Evolutionary conservation across 176 grass and related monocot species (phyloP).

Genomic region (Bolboschoenus planiculmis): DNA sequence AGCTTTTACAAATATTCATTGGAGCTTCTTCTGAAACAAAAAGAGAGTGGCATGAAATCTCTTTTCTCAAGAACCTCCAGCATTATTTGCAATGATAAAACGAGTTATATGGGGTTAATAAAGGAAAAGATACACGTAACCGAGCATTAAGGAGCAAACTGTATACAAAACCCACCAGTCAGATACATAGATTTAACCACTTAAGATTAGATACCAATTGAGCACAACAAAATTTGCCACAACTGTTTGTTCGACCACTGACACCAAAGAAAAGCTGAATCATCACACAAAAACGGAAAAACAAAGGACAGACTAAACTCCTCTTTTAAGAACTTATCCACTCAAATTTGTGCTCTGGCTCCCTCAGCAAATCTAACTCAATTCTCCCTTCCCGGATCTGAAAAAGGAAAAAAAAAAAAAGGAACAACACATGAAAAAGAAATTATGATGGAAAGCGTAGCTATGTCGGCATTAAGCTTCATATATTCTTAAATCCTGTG

Average conservation of each 20-base stretch:
- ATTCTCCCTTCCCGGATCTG: not conserved
- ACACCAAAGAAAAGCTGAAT: not conserved
- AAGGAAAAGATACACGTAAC: not conserved
- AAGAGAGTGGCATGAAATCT: too few relatives aligned
- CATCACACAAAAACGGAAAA: not conserved
- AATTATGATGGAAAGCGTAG: not conserved
- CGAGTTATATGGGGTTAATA: too few relatives aligned
- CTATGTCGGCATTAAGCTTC: not conserved
- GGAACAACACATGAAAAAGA: not conserved
- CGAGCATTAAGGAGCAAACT: not conserved
- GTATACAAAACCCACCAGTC: not conserved
- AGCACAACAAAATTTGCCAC: not conserved
- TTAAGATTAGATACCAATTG: not conserved
- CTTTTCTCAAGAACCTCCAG: too few relatives aligned
- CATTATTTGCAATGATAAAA: too few relatives aligned
- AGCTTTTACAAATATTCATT: too few relatives aligned
- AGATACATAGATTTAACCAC: not conserved
- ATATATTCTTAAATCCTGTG: not conserved
- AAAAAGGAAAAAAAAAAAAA: not conserved
- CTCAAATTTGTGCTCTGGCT: not conserved
- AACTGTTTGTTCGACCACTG: constrained; percentile 9
- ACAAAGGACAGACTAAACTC: not conserved
- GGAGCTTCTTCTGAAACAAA: too few relatives aligned
- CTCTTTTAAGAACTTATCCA: constrained; percentile 2
- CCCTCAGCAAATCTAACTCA: not conserved